Evolutionary conservation across 2,329 filamentous ascomycete genomes (phyloP).

Genomic region (Ambrosiella cleistominuta): DNA sequence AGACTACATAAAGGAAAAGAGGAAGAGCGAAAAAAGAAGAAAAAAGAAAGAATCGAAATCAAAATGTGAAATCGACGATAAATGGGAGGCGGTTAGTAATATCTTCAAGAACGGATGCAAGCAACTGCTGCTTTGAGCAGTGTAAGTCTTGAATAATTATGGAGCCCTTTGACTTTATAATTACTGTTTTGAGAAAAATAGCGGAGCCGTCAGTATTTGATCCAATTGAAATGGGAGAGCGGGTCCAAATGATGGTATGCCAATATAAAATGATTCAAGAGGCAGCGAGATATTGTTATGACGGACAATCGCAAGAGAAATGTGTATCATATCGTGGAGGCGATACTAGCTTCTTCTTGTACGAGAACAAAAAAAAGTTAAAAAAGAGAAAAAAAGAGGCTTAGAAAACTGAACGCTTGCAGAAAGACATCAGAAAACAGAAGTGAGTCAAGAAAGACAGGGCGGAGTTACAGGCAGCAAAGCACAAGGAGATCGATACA

Average conservation of each 20-base stretch:
- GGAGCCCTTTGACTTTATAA: neutral
- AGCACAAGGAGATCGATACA: too few species aligned
- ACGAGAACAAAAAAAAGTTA: neutral
- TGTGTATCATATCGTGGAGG: too few species aligned
- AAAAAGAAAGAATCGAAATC: neutral
- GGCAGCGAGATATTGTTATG: neutral
- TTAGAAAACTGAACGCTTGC: too few species aligned
- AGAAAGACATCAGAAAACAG: neutral
- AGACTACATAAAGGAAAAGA: too few species aligned
- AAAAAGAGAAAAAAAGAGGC: neutral
- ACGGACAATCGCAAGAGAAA: too few species aligned
- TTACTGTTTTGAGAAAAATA: slow-evolving; percentile 6
- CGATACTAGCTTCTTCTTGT: neutral
- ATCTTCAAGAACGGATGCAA: neutral
- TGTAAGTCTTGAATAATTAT: slow-evolving; percentile 6
- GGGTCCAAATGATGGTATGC: neutral
- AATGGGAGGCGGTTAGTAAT: neutral
- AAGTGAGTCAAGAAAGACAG: neutral
- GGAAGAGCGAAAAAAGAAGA: too few species aligned
- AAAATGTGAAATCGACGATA: neutral
- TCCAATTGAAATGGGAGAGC: neutral
- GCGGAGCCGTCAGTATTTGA: slow-evolving; percentile 1
- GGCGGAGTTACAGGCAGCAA: too few species aligned
- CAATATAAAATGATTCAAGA: neutral
- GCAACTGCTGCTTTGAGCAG: slow-evolving; percentile 2